A percentile compares a stretch with the other conserved stretches of the same genome.
These are phyloP conservation scores for Podosphaera fusca DNA, from an alignment of 2,329 filamentous ascomycete genomes.

Conservation along the genomic window DNA sequence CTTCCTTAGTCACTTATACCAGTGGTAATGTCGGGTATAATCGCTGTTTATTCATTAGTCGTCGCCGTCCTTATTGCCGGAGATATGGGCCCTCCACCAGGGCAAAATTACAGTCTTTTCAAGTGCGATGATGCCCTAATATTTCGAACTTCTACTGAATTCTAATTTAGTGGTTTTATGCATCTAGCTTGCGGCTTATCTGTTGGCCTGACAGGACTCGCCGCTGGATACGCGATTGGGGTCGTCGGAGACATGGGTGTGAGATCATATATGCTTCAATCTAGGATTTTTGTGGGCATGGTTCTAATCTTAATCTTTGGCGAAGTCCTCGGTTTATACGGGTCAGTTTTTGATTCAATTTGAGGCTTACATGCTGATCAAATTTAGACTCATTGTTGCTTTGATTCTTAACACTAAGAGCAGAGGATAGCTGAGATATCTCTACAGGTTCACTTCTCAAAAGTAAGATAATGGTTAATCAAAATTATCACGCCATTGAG, in stretches of 20 bases:
- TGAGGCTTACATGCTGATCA: constrained; percentile 3
- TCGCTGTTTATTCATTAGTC: constrained; percentile 92
- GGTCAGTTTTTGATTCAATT: constrained; percentile 31
- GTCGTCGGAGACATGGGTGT: constrained; percentile 89
- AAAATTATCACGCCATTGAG: too few relatives aligned
- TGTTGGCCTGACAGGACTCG: constrained; percentile 77
- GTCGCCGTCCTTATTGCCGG: constrained; percentile 89
- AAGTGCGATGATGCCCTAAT: constrained; percentile 26
- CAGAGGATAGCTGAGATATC: constrained; percentile 10
- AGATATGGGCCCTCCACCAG: constrained; percentile 53
- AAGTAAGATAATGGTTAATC: too few relatives aligned
- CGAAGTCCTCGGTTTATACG: constrained; percentile 89
- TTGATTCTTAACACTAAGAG: constrained; percentile 75
- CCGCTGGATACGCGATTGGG: constrained; percentile 90
- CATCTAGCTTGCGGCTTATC: constrained; percentile 78
- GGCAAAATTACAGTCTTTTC: constrained; percentile 57
- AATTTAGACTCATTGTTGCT: constrained; percentile 59
- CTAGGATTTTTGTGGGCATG: constrained; percentile 93
- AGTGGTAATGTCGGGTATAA: constrained; percentile 96
- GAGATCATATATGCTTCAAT: constrained; percentile 88
- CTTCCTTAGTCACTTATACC: constrained; percentile 48
- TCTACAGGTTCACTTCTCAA: too few relatives aligned
- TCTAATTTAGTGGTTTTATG: constrained; percentile 50
- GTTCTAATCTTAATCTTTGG: constrained; percentile 96
- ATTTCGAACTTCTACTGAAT: constrained; percentile 2